Evolutionary conservation across 78 protist species (phyloP).

Genomic region (Speleostelium caveatum): DNA sequence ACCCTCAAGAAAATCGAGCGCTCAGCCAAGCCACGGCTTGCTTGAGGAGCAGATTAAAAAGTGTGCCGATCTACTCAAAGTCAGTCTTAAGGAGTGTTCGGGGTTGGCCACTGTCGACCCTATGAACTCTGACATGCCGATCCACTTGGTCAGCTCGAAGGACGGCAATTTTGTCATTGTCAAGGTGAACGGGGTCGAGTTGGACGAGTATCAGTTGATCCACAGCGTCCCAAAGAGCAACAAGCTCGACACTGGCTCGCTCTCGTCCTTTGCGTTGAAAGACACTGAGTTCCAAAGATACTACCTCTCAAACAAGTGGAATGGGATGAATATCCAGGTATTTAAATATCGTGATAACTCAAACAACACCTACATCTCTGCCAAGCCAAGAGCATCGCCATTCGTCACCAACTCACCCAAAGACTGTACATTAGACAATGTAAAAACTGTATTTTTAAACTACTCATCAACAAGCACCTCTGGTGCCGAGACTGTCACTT

Average conservation of each 20-base stretch:
- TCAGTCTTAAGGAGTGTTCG: neutral
- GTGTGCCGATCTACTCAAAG: neutral
- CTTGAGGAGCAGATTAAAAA: constrained; percentile 18
- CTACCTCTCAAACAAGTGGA: constrained; percentile 46
- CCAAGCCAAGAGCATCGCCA: constrained; percentile 39
- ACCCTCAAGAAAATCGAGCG: neutral
- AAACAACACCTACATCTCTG: constrained; percentile 9
- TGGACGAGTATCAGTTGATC: constrained; percentile 23
- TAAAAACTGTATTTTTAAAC: neutral
- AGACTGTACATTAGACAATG: neutral
- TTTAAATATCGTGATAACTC: constrained; percentile 25
- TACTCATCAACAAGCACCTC: neutral
- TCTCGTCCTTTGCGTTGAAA: neutral
- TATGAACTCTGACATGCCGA: neutral
- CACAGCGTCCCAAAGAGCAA: constrained; percentile 24
- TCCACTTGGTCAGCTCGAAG: neutral
- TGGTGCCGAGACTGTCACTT: too few relatives aligned
- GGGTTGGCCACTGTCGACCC: neutral
- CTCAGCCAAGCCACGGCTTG: neutral
- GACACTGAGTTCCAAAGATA: neutral
- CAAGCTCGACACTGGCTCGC: neutral
- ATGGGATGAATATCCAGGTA: constrained; percentile 71
- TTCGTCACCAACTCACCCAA: constrained; percentile 23
- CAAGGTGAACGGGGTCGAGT: constrained; percentile 12
- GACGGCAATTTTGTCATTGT: constrained; percentile 35